Conservation (phyloP, 2,329 filamentous ascomycete genomes). For the Gnomoniopsis sp. region DNA sequence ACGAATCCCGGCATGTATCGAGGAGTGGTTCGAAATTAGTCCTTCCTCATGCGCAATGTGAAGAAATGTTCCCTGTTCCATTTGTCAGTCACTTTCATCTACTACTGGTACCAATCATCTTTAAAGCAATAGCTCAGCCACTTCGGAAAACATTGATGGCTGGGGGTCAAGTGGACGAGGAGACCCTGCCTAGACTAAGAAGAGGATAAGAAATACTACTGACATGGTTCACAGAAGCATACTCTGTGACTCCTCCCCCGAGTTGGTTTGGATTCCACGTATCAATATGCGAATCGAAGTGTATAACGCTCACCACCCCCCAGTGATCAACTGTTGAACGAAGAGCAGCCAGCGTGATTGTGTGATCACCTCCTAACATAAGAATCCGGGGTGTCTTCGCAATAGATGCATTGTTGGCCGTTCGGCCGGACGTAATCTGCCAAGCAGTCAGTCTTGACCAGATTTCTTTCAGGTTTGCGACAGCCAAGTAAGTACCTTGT, state of each 20-base stretch:
- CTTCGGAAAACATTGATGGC: too few species aligned
- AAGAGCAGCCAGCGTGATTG: constrained; percentile 59
- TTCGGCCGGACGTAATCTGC: constrained; percentile 23
- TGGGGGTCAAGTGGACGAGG: too few species aligned
- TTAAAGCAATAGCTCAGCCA: too few species aligned
- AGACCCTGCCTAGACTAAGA: too few species aligned
- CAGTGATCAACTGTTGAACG: constrained; percentile 56
- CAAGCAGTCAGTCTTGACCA: constrained; percentile 1
- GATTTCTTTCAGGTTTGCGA: background rate
- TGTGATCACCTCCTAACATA: constrained; percentile 63
- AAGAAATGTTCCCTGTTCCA: constrained; percentile 48
- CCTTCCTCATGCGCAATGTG: constrained; percentile 61
- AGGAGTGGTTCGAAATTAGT: constrained; percentile 50
- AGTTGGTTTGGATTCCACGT: constrained; percentile 67
- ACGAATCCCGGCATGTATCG: constrained; percentile 58
- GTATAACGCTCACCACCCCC: constrained; percentile 59
- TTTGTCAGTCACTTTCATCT: too few species aligned
- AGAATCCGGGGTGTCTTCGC: constrained; percentile 49
- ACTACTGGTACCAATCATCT: too few species aligned
- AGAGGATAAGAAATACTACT: too few species aligned
- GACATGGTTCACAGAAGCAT: constrained; percentile 53
- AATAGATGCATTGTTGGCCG: constrained; percentile 37
- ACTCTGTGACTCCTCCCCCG: constrained; percentile 55
- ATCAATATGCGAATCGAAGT: constrained; percentile 67
- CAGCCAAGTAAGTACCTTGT: constrained; percentile 36